phyloP scores from a whole-genome alignment of 2,329 filamentous ascomycete species.

The Beauveria scarabaeidicola region DNA sequence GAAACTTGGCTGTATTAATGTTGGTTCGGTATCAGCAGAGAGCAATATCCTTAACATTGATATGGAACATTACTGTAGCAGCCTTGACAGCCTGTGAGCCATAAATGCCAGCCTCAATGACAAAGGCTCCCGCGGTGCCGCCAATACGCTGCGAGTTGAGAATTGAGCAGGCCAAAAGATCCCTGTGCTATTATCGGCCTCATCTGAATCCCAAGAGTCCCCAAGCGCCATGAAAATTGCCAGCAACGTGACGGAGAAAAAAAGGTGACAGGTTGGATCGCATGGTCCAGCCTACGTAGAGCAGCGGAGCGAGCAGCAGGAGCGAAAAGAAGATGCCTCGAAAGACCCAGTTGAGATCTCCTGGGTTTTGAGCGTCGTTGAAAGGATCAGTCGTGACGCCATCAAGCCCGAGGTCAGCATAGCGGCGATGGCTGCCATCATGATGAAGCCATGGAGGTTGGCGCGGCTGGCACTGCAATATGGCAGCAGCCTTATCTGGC shows the following conservation, averaged over 20 bases:
- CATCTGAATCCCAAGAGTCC: no score
- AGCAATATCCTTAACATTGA: constrained; percentile 17
- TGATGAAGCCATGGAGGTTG: constrained; percentile 16
- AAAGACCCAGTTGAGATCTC: constrained; percentile 18
- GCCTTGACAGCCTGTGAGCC: neutral
- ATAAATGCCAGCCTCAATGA: neutral
- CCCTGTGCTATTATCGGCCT: no score
- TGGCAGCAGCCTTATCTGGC: no score
- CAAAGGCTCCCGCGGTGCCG: neutral
- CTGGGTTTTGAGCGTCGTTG: constrained; percentile 3
- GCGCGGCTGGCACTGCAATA: constrained; percentile 2
- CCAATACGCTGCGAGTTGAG: neutral
- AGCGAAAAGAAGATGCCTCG: constrained; percentile 18
- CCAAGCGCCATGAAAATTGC: no score
- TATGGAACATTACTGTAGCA: constrained; percentile 15
- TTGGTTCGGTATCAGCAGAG: constrained; percentile 13
- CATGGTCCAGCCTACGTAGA: constrained; percentile 14
- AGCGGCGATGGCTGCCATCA: constrained; percentile 13
- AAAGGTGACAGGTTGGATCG: neutral
- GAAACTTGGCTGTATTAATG: constrained; percentile 13
- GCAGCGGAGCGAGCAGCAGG: constrained; percentile 14
- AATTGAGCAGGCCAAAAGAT: no score
- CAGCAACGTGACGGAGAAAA: no score
- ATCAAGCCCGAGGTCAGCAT: constrained; percentile 13
- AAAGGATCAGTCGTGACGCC: constrained; percentile 10